phyloP scores from a whole-genome alignment of 371 early-diverging fungal genomes.

The Mucor plumbeus region DNA sequence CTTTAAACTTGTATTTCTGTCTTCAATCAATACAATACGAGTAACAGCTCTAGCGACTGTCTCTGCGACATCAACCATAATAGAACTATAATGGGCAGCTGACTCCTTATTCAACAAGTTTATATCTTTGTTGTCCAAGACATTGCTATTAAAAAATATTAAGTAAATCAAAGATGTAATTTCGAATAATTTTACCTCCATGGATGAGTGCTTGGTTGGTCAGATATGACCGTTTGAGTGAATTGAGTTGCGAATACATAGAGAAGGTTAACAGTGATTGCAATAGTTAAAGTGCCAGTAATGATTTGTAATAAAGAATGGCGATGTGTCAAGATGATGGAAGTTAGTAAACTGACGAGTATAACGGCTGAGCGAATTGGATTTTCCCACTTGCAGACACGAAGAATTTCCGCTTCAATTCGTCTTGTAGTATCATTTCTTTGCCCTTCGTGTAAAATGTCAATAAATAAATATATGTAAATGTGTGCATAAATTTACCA shows the following conservation, averaged over 20 bases:
- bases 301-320: slow-evolving; percentile 43
- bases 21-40: slow-evolving; percentile 38
- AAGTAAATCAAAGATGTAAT: neutral
- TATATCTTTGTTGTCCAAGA: neutral
- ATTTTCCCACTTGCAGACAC: slow-evolving; percentile 37
- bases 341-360: slow-evolving; percentile 17
- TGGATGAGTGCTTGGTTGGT: slow-evolving; percentile 5
- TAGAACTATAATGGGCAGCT: slow-evolving; percentile 32
- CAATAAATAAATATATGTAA: neutral
- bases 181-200: slow-evolving; percentile 1
- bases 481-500: neutral
- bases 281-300: slow-evolving; percentile 31
- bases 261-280: slow-evolving; percentile 32
- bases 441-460: neutral
- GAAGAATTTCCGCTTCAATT: neutral
- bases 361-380: slow-evolving; percentile 34
- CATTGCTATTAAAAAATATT: neutral
- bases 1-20: slow-evolving; percentile 36
- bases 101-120: slow-evolving; percentile 21
- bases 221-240: slow-evolving; percentile 6
- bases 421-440: slow-evolving; percentile 8
- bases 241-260: slow-evolving; percentile 32
- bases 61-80: slow-evolving; percentile 31
- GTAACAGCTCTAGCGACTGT: slow-evolving; percentile 30
- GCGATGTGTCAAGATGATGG: slow-evolving; percentile 25